Conservation (phyloP, 2,329 filamentous ascomycete species). For the Didymella sp. region DNA sequence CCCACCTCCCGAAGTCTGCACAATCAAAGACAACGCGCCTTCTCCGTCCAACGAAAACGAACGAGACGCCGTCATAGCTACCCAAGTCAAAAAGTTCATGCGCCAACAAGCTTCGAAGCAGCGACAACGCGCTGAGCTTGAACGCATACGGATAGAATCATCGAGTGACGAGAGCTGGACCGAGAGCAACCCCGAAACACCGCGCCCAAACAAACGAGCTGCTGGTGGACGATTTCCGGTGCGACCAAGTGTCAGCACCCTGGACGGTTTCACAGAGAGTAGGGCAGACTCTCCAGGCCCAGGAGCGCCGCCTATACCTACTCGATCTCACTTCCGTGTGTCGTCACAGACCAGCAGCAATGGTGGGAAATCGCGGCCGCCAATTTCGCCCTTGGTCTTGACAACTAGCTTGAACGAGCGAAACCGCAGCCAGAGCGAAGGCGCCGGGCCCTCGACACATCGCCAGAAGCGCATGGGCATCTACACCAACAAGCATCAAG, state of each 20-base stretch:
- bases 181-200: conserved; percentile 78
- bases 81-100: conserved; percentile 66
- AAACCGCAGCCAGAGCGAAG: conserved; percentile 68
- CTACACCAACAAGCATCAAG: conserved; percentile 60
- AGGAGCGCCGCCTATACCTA: conserved; percentile 75
- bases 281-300: conserved; percentile 32
- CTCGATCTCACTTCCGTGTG: conserved; percentile 80
- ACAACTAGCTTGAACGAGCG: conserved; percentile 71
- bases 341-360: conserved; percentile 69
- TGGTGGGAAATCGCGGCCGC: conserved; percentile 69
- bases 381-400: conserved; percentile 73
- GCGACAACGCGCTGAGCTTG: conserved; percentile 41
- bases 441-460: conserved; percentile 58
- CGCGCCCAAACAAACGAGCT: conserved; percentile 68
- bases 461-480: conserved; percentile 68
- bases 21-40: conserved; percentile 50
- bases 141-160: conserved; percentile 53
- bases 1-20: conserved; percentile 63
- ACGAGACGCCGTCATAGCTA: conserved; percentile 65
- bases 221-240: conserved; percentile 66
- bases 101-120: conserved; percentile 51
- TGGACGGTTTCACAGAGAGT: conserved; percentile 64
- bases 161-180: conserved; percentile 57
- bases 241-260: conserved; percentile 71
- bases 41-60: conserved; percentile 64